A percentile compares a stretch with the other conserved stretches of the same genome.
These are phyloP conservation scores for Fusarium buharicum DNA, from an alignment of 2,329 filamentous ascomycete species.

Conservation along the genomic window DNA sequence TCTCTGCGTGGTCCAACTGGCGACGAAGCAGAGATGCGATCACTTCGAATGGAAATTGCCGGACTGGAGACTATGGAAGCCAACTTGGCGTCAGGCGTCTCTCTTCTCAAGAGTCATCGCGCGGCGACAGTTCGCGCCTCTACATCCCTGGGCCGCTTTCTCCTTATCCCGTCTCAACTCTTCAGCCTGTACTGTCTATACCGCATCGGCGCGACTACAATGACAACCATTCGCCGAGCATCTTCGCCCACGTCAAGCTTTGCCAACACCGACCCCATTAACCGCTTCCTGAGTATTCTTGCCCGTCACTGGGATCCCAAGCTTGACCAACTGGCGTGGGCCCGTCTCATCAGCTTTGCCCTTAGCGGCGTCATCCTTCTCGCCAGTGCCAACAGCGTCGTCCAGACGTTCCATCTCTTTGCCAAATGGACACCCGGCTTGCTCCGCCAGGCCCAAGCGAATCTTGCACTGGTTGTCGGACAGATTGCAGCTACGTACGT, in stretches of 20 bases:
- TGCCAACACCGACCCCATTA: conserved; percentile 82
- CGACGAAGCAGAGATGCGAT: conserved; percentile 68
- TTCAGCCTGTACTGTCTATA: conserved; percentile 89
- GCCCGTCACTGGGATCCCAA: conserved; percentile 86
- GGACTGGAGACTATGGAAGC: conserved; percentile 84
- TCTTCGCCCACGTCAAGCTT: conserved; percentile 60
- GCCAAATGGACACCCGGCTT: conserved; percentile 77
- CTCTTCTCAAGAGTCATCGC: conserved; percentile 70
- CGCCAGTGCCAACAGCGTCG: conserved; percentile 81
- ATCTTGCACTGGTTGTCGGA: conserved; percentile 80
- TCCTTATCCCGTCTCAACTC: conserved; percentile 70
- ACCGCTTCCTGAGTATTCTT: conserved; percentile 80
- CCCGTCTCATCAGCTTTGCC: conserved; percentile 84
- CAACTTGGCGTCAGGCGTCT: conserved; percentile 73
- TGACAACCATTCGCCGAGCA: conserved; percentile 72
- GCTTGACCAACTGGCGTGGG: conserved; percentile 84
- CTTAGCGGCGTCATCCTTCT: conserved; percentile 85
- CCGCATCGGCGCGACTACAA: conserved; percentile 76
- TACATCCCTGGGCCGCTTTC: conserved; percentile 72
- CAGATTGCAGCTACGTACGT: conserved; percentile 89
- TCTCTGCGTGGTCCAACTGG: conserved; percentile 73
- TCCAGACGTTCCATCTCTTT: conserved; percentile 88
- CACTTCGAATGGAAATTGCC: conserved; percentile 77
- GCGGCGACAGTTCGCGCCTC: conserved; percentile 73
- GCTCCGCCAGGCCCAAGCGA: conserved; percentile 79